A percentile compares a stretch with the other conserved stretches of the same genome.
Evolutionary conservation across 2,329 filamentous ascomycete genomes (phyloP).

Genomic region (Penicillium sp.): DNA sequence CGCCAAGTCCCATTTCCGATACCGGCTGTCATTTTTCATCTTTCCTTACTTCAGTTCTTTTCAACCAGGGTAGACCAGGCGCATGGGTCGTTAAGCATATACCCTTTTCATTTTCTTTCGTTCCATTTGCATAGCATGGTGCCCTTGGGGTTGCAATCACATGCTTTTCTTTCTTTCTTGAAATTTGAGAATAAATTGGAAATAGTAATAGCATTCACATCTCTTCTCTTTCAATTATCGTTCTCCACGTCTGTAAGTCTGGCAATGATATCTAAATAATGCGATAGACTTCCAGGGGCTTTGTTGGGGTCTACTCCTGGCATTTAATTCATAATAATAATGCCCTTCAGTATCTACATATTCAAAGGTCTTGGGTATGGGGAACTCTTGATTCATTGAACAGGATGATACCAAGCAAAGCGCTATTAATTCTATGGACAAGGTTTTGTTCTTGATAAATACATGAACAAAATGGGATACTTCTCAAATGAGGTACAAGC

Average conservation of each 20-base stretch:
- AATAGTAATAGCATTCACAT: background rate
- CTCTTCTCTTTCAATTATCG: background rate
- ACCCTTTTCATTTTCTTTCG: slow-evolving; percentile 3
- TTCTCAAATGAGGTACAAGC: background rate
- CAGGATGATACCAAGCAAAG: background rate
- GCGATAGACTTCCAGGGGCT: background rate
- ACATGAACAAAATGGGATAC: background rate
- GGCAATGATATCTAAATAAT: background rate
- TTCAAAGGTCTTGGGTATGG: background rate
- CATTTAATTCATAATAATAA: background rate
- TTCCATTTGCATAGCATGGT: background rate
- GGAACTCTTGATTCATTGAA: background rate
- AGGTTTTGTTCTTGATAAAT: background rate
- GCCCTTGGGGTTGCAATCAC: background rate
- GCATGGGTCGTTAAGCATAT: slow-evolving; percentile 9
- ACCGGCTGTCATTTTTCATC: background rate
- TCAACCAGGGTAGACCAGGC: background rate
- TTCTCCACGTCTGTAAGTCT: background rate
- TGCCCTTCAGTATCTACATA: background rate
- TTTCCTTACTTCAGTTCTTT: background rate
- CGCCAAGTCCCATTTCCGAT: background rate
- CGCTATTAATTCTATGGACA: slow-evolving; percentile 4
- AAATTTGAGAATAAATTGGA: background rate
- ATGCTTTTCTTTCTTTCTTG: background rate
- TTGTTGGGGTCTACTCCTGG: background rate